These are phyloP conservation scores for Monilinia laxa DNA, from an alignment of 2,329 filamentous ascomycete species.

Conservation along the genomic window DNA sequence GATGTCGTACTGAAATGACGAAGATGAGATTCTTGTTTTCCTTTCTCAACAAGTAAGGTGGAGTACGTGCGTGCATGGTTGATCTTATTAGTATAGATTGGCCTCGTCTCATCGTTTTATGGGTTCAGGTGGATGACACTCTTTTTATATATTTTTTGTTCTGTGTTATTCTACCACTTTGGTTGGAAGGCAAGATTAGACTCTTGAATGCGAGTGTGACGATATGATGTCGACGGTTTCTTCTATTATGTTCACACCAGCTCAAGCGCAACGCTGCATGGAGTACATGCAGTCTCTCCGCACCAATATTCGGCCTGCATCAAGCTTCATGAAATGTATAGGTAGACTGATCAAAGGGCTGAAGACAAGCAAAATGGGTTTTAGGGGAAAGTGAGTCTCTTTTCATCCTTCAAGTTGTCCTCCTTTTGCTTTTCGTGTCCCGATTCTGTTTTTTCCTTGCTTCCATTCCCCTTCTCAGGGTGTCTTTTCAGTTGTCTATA, in stretches of 20 bases:
- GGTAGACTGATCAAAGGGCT: not conserved
- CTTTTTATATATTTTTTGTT: constrained; percentile 9
- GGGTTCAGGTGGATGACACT: constrained; percentile 7
- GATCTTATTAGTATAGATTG: constrained; percentile 10
- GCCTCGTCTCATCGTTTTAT: not conserved
- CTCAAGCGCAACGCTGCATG: not conserved
- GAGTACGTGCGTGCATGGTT: not conserved
- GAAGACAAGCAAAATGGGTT: not conserved
- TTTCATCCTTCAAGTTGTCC: not conserved
- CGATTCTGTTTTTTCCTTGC: not conserved
- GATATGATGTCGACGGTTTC: not conserved
- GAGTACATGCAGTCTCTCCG: not conserved
- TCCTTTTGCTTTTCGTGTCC: not conserved
- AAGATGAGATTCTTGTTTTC: not conserved
- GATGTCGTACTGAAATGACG: not conserved
- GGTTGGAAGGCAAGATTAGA: constrained; percentile 8
- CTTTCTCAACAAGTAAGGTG: constrained; percentile 15
- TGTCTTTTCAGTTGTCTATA: not conserved
- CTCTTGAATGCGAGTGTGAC: not conserved
- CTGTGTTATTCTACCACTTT: not conserved
- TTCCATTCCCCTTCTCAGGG: not conserved
- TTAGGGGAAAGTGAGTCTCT: constrained; percentile 10
- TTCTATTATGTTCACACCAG: not conserved
- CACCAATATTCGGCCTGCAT: not conserved
- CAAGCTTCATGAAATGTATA: not conserved